Percentiles rank a stretch among this genome's conserved stretches.
Evolutionary conservation across 257 asterid species (phyloP).

Genomic region (Penstemon barbatus): DNA sequence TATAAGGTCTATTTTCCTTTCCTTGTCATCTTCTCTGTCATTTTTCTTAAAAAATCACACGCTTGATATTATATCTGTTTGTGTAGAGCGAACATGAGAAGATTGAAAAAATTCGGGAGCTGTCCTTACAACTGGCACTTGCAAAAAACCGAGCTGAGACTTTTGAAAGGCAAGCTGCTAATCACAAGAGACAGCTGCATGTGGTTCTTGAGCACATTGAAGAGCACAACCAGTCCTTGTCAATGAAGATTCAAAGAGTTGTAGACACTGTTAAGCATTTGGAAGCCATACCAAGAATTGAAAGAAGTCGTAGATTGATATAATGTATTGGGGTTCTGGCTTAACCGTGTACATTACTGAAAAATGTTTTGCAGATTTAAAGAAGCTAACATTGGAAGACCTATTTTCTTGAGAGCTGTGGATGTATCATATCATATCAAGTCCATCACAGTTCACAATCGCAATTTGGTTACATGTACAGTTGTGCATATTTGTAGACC

Average conservation of each 20-base stretch:
- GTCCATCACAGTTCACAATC: slow-evolving; percentile 21
- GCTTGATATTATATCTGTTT: slow-evolving; percentile 13
- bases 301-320: slow-evolving; percentile 28
- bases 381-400: slow-evolving; percentile 23
- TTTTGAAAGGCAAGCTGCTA: slow-evolving; percentile 56
- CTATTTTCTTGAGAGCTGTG: slow-evolving; percentile 22
- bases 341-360: neutral
- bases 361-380: slow-evolving; percentile 29
- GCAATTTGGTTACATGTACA: slow-evolving; percentile 28
- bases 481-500: neutral
- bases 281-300: slow-evolving; percentile 52
- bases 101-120: slow-evolving; percentile 89
- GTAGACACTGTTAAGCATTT: slow-evolving; percentile 57
- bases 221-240: slow-evolving; percentile 74
- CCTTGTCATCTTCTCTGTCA: slow-evolving; percentile 6
- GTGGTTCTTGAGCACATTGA: slow-evolving; percentile 78
- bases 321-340: neutral
- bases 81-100: slow-evolving; percentile 83
- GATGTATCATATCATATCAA: slow-evolving; percentile 15
- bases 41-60: slow-evolving; percentile 1
- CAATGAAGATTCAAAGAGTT: slow-evolving; percentile 68
- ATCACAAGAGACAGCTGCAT: slow-evolving; percentile 82
- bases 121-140: slow-evolving; percentile 72
- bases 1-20: neutral
- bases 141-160: slow-evolving; percentile 79